Evolutionary conservation across 1,284 basidiomycete genomes (phyloP).

Genomic region (Apiotrichum mycotoxinovorans): DNA sequence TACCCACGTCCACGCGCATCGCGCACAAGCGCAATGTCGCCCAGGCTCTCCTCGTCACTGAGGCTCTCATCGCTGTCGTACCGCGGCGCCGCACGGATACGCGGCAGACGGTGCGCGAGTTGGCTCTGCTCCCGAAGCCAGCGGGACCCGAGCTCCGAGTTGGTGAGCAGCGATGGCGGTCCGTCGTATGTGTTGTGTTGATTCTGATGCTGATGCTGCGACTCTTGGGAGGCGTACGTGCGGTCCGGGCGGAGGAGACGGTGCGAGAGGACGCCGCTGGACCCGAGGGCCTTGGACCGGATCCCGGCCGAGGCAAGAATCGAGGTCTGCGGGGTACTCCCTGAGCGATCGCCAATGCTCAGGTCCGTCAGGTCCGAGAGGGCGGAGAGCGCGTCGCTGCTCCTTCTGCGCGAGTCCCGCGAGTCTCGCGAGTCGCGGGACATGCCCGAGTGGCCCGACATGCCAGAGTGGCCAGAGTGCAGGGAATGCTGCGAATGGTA

Average conservation of each 20-base stretch:
- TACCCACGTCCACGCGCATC: conserved; percentile 48
- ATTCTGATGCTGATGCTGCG: no score
- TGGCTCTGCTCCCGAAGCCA: conserved; percentile 80
- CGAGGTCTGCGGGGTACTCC: not conserved
- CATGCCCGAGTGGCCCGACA: not conserved
- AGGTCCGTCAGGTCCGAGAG: not conserved
- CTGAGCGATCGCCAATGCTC: not conserved
- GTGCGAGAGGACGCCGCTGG: not conserved
- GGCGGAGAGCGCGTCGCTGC: not conserved
- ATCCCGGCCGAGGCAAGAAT: not conserved
- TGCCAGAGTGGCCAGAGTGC: not conserved
- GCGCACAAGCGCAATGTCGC: conserved; percentile 41
- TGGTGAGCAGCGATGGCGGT: conserved; percentile 34
- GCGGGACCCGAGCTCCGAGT: conserved; percentile 62
- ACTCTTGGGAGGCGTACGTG: not conserved
- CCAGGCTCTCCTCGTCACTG: conserved; percentile 41
- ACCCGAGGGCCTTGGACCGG: not conserved
- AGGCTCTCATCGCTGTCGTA: conserved; percentile 39
- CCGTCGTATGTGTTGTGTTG: conserved; percentile 3
- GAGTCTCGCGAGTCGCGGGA: no score
- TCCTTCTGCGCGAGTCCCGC: not conserved
- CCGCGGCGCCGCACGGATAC: conserved; percentile 12
- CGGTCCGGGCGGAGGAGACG: not conserved
- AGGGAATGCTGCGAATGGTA: not conserved
- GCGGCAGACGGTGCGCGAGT: conserved; percentile 28